Evolutionary conservation across 352 stramenopile species (phyloP).

Genomic region (Bremia lactucae): DNA sequence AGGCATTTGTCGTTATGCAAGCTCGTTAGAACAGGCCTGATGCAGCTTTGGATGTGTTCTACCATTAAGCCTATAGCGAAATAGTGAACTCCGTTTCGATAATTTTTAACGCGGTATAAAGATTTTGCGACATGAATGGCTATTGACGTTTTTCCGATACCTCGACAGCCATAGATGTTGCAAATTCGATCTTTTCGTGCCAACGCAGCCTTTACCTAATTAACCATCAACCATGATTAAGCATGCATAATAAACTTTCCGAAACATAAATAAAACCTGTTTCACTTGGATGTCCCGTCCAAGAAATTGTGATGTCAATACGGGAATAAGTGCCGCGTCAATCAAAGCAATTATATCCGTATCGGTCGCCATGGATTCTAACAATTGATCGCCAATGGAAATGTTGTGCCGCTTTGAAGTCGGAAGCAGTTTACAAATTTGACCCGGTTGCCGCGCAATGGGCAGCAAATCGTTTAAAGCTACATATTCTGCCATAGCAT

Average conservation of each 20-base stretch:
- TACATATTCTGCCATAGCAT: conserved; percentile 27
- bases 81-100: conserved; percentile 46
- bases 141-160: conserved; percentile 52
- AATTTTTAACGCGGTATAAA: conserved; percentile 26
- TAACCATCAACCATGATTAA: conserved; percentile 1
- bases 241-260: not conserved
- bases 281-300: conserved; percentile 32
- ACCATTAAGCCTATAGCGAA: conserved; percentile 35
- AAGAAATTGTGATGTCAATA: conserved; percentile 44
- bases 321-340: conserved; percentile 40
- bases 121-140: conserved; percentile 45
- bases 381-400: conserved; percentile 9
- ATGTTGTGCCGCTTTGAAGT: conserved; percentile 10
- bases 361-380: conserved; percentile 1
- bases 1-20: conserved; percentile 5
- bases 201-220: conserved; percentile 24
- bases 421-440: conserved; percentile 29
- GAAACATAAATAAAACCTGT: conserved; percentile 24
- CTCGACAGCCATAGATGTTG: conserved; percentile 30
- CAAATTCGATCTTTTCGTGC: conserved; percentile 35
- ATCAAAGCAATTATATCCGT: conserved; percentile 23
- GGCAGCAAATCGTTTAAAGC: conserved; percentile 30
- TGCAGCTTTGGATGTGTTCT: conserved; percentile 16
- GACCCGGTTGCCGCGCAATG: conserved; percentile 12
- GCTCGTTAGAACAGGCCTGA: conserved; percentile 1